Conservation (phyloP, 371 early-diverging fungal genomes). For the Apophysomyces trapeziformis region DNA sequence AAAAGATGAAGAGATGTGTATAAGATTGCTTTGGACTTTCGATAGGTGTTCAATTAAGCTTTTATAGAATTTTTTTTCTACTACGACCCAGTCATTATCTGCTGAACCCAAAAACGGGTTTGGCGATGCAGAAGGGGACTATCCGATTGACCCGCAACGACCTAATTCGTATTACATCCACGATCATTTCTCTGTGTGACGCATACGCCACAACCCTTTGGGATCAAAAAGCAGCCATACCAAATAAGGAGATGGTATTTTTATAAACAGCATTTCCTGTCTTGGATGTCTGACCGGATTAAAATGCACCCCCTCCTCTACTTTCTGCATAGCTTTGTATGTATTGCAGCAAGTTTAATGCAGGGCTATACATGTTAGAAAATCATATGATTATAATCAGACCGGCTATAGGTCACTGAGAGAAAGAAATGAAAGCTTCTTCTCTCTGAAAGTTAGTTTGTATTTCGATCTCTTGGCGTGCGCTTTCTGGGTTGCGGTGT, state of each 20-base stretch:
- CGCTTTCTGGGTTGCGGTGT: neutral
- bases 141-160: neutral
- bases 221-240: too few relatives aligned
- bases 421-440: neutral
- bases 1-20: neutral
- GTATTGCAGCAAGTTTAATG: neutral
- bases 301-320: neutral
- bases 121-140: neutral
- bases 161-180: too few relatives aligned
- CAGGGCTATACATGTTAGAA: too few relatives aligned
- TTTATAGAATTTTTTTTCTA: conserved; percentile 5
- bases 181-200: too few relatives aligned
- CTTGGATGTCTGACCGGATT: too few relatives aligned
- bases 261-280: too few relatives aligned
- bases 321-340: neutral
- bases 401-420: neutral
- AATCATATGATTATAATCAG: neutral
- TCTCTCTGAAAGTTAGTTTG: neutral
- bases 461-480: conserved; percentile 5
- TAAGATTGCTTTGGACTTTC: neutral
- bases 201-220: too few relatives aligned
- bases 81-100: neutral
- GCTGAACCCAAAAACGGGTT: neutral
- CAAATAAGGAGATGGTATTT: too few relatives aligned
- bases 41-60: neutral